Conservation (phyloP, 345 rosid species). For the Passiflora organensis region DNA sequence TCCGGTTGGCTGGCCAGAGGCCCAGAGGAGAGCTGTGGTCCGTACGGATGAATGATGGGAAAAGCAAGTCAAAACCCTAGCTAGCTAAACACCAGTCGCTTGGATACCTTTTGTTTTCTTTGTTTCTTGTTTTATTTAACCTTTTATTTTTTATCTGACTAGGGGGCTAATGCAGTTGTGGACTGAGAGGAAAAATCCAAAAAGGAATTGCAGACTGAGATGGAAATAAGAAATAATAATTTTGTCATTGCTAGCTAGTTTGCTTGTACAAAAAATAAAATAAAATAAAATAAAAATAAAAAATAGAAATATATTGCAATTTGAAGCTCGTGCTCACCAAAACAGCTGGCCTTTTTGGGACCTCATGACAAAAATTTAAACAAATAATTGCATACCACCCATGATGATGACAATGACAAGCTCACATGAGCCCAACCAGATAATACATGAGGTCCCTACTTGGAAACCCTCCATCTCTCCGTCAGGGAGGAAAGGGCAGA, state of each 20-base stretch:
- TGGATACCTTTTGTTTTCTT: background rate
- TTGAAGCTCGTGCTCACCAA: constrained; percentile 16
- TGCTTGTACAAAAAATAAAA: too few species aligned
- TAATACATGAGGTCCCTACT: constrained; percentile 48
- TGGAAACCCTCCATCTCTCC: constrained; percentile 8
- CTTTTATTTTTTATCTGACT: too few species aligned
- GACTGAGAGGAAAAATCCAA: background rate
- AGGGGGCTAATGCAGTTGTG: too few species aligned
- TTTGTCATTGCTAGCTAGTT: too few species aligned
- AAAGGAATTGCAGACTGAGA: background rate
- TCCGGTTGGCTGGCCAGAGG: too few species aligned
- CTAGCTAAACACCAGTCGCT: too few species aligned
- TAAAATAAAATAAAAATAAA: too few species aligned
- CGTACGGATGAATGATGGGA: background rate
- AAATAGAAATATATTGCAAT: background rate
- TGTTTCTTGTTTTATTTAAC: background rate
- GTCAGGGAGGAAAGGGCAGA: background rate
- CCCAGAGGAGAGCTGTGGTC: constrained; percentile 1
- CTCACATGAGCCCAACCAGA: constrained; percentile 58
- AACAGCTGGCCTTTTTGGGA: constrained; percentile 31
- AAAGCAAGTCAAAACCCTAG: constrained; percentile 9
- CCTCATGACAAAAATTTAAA: background rate
- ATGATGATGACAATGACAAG: constrained; percentile 36
- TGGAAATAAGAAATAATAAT: background rate
- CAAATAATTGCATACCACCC: constrained; percentile 22